Conservation (phyloP, 352 stramenopile genomes). For the Globisporangium carolinianum region DNA sequence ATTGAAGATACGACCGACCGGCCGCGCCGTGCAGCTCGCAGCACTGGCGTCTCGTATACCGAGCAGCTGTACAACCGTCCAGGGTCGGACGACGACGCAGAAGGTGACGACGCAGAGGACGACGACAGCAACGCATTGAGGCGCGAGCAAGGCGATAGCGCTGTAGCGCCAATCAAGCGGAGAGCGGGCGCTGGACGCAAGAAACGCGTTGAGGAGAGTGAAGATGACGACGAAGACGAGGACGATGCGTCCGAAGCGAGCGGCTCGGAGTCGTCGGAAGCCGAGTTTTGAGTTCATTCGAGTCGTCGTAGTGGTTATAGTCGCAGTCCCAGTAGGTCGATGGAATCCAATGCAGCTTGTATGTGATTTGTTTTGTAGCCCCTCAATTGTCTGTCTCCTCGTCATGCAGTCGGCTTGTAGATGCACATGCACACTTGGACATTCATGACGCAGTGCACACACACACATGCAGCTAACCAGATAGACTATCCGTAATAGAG, state of each 20-base stretch:
- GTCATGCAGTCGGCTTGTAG: too few relatives aligned
- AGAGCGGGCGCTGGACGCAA: not conserved
- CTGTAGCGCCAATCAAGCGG: not conserved
- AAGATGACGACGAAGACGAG: conserved; percentile 1
- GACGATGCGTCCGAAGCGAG: conserved; percentile 9
- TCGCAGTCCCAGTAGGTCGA: too few relatives aligned
- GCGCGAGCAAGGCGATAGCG: not conserved
- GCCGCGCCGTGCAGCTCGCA: conserved; percentile 2
- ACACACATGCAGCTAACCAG: not conserved
- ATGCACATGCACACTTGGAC: too few relatives aligned
- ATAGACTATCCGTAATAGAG: too few relatives aligned
- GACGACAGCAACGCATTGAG: conserved; percentile 8
- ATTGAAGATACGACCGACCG: conserved; percentile 27
- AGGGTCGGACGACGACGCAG: conserved; percentile 31
- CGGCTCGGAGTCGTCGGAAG: conserved; percentile 33
- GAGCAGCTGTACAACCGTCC: conserved; percentile 2
- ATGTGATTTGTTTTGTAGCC: too few relatives aligned
- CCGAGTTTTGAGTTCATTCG: conserved; percentile 19
- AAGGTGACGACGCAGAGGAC: conserved; percentile 15
- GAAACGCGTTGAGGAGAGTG: conserved; percentile 7
- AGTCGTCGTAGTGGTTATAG: too few relatives aligned
- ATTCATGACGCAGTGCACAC: not conserved
- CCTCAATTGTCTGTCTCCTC: too few relatives aligned
- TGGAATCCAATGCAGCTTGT: too few relatives aligned
- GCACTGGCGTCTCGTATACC: conserved; percentile 3